Base-by-base conservation (phyloP, 495 filamentous ascomycete species). In the Sphaerosporella brunnea region DNA sequence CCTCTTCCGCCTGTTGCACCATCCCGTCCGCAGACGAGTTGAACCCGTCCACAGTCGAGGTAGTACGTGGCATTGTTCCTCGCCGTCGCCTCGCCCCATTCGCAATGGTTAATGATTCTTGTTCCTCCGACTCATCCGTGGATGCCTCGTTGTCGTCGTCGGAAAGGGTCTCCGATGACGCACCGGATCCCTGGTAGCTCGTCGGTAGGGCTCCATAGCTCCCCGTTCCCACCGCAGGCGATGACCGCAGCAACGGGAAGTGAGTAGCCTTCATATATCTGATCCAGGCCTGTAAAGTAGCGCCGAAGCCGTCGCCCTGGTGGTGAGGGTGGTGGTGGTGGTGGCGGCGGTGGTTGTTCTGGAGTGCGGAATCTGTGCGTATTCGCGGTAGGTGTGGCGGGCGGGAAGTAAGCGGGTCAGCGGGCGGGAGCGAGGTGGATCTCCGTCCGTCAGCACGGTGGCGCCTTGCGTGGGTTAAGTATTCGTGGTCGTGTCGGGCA, bases 201-300 rank as follows among this genome's bases (percentile, higher is more conserved):
- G 23, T 56, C 16, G 67, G 69, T 19, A 73, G 65, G 23, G 72
- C 69, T 45, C 75, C 73, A 55, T 79, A 78, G 13, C 71, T 73
- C 21, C 71, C 71, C 19, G 69, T 71, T 23, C 62, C 66, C 59
- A 71, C 68, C 15, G 72, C 72, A 41, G 73, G 71, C 50, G 74
- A 71, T 47, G 73, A 70, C 51, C 73, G 74, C 48, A 79, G 63
- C 39, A 75, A 61, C 25, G 56, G 55, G 35, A 59, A 58, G 39
- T 59, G 48, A 1, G 51, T 36, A 5, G 47, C 35, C 41, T 50
- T 47, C 56, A 59, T 59, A 10, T 28, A n/a, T 18, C 26, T 37
- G 39, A 15, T 37, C 21, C 53, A 23, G 28, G 23, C 9, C 23
- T 5, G 10, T 7, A 46, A 46, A 8, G 9, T 10, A 4, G 39